A percentile compares a stretch with the other conserved stretches of the same genome.
These are phyloP conservation scores for Pythium phragmiticola DNA, from an alignment of 352 stramenopile species.

Conservation along the genomic window DNA sequence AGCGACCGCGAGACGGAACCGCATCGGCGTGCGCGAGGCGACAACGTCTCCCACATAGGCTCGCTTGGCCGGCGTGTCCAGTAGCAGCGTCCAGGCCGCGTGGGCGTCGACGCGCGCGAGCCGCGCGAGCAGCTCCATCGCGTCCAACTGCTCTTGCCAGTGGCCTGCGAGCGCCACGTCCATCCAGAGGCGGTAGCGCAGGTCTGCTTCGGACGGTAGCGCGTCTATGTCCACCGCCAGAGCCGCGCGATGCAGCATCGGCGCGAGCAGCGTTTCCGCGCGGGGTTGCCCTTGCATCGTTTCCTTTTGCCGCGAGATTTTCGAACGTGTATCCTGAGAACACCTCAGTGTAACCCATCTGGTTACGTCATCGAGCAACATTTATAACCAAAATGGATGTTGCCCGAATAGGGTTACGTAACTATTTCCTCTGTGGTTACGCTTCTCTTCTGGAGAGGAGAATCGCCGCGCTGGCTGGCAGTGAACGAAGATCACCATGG, in stretches of 20 bases:
- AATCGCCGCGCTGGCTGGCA: neutral
- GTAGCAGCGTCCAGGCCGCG: constrained; percentile 5
- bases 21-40: neutral
- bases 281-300: neutral
- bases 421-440: neutral
- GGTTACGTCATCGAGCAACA: neutral
- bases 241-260: neutral
- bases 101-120: neutral
- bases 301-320: neutral
- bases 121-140: constrained; percentile 1
- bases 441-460: neutral
- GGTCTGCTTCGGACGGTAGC: neutral
- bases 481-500: constrained; percentile 5
- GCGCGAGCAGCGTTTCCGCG: neutral
- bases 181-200: neutral
- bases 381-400: neutral
- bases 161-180: neutral
- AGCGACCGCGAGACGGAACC: neutral
- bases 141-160: neutral
- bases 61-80: neutral
- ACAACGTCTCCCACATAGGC: neutral
- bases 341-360: neutral
- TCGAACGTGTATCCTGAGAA: neutral
- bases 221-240: neutral
- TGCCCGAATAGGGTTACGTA: neutral